Base-by-base conservation (phyloP, 1,284 basidiomycete genomes). In the Rugosomyces carneus region DNA sequence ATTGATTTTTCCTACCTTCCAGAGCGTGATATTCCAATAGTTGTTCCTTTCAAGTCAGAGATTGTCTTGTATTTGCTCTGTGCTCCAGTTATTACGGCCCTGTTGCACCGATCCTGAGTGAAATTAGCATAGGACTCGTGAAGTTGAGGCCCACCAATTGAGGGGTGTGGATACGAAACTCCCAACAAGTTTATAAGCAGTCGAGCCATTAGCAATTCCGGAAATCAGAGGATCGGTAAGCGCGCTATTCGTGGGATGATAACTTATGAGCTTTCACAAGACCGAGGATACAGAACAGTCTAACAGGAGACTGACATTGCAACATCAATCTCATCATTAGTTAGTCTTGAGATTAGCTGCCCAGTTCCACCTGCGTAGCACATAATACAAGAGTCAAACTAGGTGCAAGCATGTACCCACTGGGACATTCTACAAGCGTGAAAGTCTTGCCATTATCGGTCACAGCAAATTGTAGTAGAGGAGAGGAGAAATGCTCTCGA, bases 161-260 rank as follows among this genome's bases (percentile, higher is more conserved):
- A 94, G 70, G 2, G 91, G 88, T 6, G 88, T 90, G 0, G 80
- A 80, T 42, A 98, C 94, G 61, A 94, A 98, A 60, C 89, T 90
- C 2, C 95, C 94, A 2, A 95, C 84, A 11, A 98, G 83, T 63
- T 89, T 92, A 68, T 96, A 98, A 11, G 86, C 81, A 42, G 76
- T 75, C 0, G 88, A 87, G 7, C 92, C 90, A 51, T 89, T 89
- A 9, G 91, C 92, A 43, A 97, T 90, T 0, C 94, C 95, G 38
- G 93, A 89, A 54, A 97, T 93, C 31, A 98, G 71, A 0, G 91
- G 83, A 63, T 97, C 95, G 0, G 95, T 98, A 42, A 99, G 78
- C 0, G 94, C 95, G 53, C 92, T 90, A 48, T 34, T 6, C 24
- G 10, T 26, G 24, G 10, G 34, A 31, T 26, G 44, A 31, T n/a